Conservation (phyloP, 1,284 basidiomycete species). For the Erythrobasidium hasegawianum region DNA sequence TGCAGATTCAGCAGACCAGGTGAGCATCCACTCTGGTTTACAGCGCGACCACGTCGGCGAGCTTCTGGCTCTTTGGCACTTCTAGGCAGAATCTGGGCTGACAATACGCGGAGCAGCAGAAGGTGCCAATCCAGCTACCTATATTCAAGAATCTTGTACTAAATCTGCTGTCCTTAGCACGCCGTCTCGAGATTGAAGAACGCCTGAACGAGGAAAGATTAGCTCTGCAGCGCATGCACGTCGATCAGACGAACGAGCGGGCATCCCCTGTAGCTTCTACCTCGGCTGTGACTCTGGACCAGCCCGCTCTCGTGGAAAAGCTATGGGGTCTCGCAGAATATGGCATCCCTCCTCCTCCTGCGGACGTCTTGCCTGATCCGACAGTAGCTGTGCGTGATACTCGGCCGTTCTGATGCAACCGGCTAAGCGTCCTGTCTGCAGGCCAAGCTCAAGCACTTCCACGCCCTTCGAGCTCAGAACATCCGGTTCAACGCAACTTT, state of each 20-base stretch:
- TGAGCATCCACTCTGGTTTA: neutral
- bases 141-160: neutral
- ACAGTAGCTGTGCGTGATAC: slow-evolving; percentile 17
- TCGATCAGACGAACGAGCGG: neutral
- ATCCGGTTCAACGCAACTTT: slow-evolving; percentile 92
- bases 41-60: neutral
- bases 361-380: slow-evolving; percentile 25
- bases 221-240: slow-evolving; percentile 1
- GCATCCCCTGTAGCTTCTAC: slow-evolving; percentile 13
- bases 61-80: too few relatives aligned
- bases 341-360: slow-evolving; percentile 21
- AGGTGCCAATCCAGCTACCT: neutral
- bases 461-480: slow-evolving; percentile 61
- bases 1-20: neutral
- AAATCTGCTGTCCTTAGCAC: slow-evolving; percentile 3
- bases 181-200: neutral
- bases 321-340: slow-evolving; percentile 33
- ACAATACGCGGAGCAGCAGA: slow-evolving; percentile 32
- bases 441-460: slow-evolving; percentile 74
- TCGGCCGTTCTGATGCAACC: too few relatives aligned
- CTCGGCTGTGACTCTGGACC: slow-evolving; percentile 11
- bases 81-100: slow-evolving; percentile 22
- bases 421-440: slow-evolving; percentile 47
- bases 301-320: slow-evolving; percentile 6
- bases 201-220: neutral